Percentiles rank a stretch among this genome's conserved stretches.
phyloP scores from a whole-genome alignment of 2,329 filamentous ascomycete genomes.

The Trichophyton simii region DNA sequence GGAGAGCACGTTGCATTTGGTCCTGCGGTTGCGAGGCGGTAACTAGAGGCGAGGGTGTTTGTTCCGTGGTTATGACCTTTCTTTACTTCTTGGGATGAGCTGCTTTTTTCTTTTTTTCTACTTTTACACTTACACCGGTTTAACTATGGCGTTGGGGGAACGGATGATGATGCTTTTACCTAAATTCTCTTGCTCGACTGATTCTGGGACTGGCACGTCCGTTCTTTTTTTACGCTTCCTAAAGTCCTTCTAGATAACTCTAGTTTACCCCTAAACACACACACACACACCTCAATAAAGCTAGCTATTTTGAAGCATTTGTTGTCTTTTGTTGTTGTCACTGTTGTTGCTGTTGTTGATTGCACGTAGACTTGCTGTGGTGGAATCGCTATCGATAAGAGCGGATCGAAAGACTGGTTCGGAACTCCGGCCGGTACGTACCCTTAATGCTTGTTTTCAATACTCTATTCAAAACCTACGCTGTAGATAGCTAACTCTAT shows the following conservation, averaged over 20 bases:
- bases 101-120: not conserved
- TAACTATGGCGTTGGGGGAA: conserved; percentile 5
- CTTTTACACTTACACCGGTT: not conserved
- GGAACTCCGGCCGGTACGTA: too few relatives aligned
- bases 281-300: not conserved
- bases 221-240: conserved; percentile 24
- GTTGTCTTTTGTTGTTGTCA: not conserved
- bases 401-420: too few relatives aligned
- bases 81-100: conserved; percentile 2
- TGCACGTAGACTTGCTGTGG: too few relatives aligned
- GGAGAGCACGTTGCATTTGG: conserved; percentile 69
- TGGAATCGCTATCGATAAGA: too few relatives aligned
- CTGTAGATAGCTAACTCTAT: too few relatives aligned
- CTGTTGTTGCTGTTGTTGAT: too few relatives aligned
- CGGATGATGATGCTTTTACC: too few relatives aligned
- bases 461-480: too few relatives aligned
- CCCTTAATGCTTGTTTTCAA: too few relatives aligned
- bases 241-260: too few relatives aligned
- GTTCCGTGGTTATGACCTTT: not conserved
- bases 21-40: conserved; percentile 61
- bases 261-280: not conserved
- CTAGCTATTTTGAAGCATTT: not conserved
- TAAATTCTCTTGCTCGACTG: not conserved
- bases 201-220: conserved; percentile 37
- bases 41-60: conserved; percentile 21